Conservation (phyloP, 805 yeast genomes). For the Spathaspora passalidarum region DNA sequence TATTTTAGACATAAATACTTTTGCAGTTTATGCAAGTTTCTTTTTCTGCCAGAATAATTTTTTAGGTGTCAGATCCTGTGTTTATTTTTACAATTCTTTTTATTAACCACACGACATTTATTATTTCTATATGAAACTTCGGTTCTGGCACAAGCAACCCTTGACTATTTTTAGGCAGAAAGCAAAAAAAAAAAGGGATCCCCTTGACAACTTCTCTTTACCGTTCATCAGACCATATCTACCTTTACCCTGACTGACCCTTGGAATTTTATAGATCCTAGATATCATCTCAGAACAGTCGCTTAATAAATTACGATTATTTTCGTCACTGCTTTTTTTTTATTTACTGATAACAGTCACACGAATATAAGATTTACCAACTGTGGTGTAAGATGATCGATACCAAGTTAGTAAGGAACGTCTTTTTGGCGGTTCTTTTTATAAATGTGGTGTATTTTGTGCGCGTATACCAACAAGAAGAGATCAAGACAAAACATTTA, state of each 20-base stretch:
- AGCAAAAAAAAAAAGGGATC: too few species aligned
- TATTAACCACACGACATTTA: too few species aligned
- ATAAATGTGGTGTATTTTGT: slow-evolving; percentile 20
- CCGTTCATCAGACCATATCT: background rate
- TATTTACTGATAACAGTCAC: background rate
- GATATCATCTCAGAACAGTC: too few species aligned
- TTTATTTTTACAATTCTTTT: background rate
- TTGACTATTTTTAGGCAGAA: too few species aligned
- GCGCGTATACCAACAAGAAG: slow-evolving; percentile 16
- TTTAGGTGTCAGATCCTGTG: background rate
- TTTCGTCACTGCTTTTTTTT: too few species aligned
- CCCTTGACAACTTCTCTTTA: too few species aligned
- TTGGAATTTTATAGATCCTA: too few species aligned
- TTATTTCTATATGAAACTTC: too few species aligned
- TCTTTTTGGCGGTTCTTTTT: slow-evolving; percentile 17
- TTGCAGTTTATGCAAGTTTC: slow-evolving; percentile 1
- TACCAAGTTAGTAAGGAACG: slow-evolving; percentile 13
- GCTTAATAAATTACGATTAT: too few species aligned
- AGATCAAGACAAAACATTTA: slow-evolving; percentile 13
- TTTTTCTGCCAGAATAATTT: background rate
- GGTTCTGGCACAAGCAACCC: too few species aligned
- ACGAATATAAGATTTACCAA: background rate
- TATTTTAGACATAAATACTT: background rate
- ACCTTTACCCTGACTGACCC: background rate
- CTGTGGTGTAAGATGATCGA: slow-evolving; percentile 12